phyloP scores from a whole-genome alignment of 306 rosid genomes.

The Begonia fuchsioides region DNA sequence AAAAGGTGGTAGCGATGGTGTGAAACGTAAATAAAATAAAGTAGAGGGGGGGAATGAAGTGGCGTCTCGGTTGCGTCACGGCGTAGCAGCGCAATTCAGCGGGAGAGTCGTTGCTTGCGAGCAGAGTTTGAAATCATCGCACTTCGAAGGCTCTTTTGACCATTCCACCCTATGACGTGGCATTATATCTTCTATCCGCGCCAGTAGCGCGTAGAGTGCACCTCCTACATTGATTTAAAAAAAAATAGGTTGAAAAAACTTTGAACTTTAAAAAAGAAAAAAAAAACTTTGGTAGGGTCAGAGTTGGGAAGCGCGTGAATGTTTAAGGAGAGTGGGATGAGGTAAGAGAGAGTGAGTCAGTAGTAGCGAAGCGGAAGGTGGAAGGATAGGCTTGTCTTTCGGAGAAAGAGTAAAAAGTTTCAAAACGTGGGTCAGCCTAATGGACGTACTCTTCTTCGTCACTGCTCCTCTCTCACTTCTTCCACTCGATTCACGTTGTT shows the following conservation, averaged over 20 bases:
- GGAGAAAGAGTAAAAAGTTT: neutral
- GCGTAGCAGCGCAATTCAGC: conserved; percentile 7
- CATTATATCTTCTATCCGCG: no score
- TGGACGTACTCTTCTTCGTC: neutral
- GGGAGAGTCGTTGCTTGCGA: conserved; percentile 6
- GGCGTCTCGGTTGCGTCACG: conserved; percentile 15
- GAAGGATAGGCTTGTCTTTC: neutral
- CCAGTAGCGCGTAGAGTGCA: no score
- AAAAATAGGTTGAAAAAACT: no score
- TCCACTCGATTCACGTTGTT: no score
- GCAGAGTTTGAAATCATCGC: no score
- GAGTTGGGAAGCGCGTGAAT: conserved; percentile 6
- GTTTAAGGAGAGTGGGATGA: neutral
- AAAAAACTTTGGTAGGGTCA: no score
- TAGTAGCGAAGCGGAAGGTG: conserved; percentile 2
- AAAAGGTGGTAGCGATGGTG: neutral
- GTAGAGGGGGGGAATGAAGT: neutral
- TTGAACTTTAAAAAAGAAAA: no score
- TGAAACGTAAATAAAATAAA: neutral
- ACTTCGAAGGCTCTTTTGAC: no score
- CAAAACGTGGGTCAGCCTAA: neutral
- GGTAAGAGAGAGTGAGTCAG: neutral
- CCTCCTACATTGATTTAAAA: no score
- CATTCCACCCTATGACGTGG: no score
- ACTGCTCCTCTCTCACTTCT: neutral